Conservation (phyloP, 2,329 filamentous ascomycete species). For the Scytalidium sp. region DNA sequence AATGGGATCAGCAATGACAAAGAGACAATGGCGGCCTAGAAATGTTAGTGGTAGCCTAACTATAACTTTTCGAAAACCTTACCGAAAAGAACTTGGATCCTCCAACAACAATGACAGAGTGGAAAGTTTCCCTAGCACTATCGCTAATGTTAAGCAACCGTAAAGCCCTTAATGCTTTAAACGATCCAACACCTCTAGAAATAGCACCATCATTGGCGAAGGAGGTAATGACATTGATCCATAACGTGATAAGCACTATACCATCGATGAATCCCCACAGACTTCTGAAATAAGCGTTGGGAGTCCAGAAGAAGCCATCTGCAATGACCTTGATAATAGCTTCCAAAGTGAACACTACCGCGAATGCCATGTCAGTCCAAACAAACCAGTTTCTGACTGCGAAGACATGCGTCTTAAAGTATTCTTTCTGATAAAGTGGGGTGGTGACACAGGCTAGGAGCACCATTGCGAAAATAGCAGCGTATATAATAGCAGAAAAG, state of each 20-base stretch:
- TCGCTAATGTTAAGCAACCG: conserved; percentile 93
- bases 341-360: conserved; percentile 80
- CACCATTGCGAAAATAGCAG: conserved; percentile 96
- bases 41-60: conserved; percentile 32
- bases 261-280: conserved; percentile 97
- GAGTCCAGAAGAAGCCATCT: conserved; percentile 94
- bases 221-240: conserved; percentile 88
- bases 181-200: conserved; percentile 88
- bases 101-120: conserved; percentile 90
- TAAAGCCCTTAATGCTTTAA: conserved; percentile 91
- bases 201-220: conserved; percentile 79
- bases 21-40: conserved; percentile 76
- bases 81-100: conserved; percentile 80
- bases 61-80: conserved; percentile 6
- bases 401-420: conserved; percentile 62
- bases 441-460: conserved; percentile 91
- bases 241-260: conserved; percentile 85
- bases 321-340: conserved; percentile 90
- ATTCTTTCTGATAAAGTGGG: conserved; percentile 87
- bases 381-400: conserved; percentile 84
- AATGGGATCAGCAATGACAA: conserved; percentile 93
- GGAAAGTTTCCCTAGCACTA: conserved; percentile 92
- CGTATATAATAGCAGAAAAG: conserved; percentile 92
- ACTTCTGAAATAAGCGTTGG: conserved; percentile 93
- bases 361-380: conserved; percentile 89